Evolutionary conservation across 768 basidiomycete genomes (phyloP).

Genomic region (Xerocomellus intermedius): DNA sequence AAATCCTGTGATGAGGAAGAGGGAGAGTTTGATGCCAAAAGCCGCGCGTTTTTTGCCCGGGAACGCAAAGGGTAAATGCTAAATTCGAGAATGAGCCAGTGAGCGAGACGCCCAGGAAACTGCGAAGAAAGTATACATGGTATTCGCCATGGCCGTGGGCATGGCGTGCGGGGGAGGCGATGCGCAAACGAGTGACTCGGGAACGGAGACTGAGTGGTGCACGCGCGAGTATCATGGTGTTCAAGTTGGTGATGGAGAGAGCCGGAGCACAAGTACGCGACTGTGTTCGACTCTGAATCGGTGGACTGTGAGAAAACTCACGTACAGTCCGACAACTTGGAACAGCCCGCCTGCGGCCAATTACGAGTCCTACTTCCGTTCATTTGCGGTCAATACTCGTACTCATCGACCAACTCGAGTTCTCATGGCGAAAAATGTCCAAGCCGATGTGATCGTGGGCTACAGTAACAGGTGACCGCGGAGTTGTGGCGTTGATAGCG

Average conservation of each 20-base stretch:
- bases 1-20: slow-evolving; percentile 54
- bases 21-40: slow-evolving; percentile 37
- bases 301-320: slow-evolving; percentile 19
- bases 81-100: slow-evolving; percentile 1
- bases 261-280: neutral
- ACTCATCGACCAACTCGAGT: neutral
- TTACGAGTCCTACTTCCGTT: neutral
- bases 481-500: slow-evolving; percentile 12
- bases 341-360: too few relatives aligned
- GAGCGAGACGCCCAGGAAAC: neutral
- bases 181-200: slow-evolving; percentile 32
- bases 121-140: slow-evolving; percentile 41
- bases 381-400: neutral
- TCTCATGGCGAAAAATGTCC: neutral
- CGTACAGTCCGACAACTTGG: neutral
- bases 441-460: neutral
- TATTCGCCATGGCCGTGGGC: slow-evolving; percentile 50
- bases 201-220: slow-evolving; percentile 44
- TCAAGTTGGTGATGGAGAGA: slow-evolving; percentile 11
- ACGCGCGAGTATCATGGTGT: slow-evolving; percentile 41
- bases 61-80: slow-evolving; percentile 59
- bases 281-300: too few relatives aligned
- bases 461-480: neutral
- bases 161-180: slow-evolving; percentile 37
- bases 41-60: slow-evolving; percentile 49